These are phyloP conservation scores for Annulohypoxylon truncatum DNA, from an alignment of 2,329 filamentous ascomycete genomes.

Conservation along the genomic window DNA sequence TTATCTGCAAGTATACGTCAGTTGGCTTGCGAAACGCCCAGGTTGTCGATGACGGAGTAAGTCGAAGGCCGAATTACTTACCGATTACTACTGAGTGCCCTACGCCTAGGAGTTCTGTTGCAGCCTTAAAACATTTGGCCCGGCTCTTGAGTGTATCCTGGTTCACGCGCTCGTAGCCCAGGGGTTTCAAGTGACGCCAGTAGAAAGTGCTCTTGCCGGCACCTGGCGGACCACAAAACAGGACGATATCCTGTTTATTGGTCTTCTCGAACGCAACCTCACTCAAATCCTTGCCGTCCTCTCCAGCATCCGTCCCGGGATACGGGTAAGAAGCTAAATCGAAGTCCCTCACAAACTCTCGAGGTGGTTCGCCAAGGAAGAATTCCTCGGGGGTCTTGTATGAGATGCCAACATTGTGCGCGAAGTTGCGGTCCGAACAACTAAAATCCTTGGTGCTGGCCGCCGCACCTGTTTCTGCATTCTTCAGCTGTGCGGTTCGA, in stretches of 20 bases:
- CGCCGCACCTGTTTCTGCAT: constrained; percentile 46
- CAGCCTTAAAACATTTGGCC: constrained; percentile 77
- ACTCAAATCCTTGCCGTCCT: constrained; percentile 27
- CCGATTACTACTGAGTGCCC: constrained; percentile 81
- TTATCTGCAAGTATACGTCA: constrained; percentile 72
- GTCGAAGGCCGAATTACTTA: constrained; percentile 59
- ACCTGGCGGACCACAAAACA: constrained; percentile 90
- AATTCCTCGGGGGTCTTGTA: constrained; percentile 94
- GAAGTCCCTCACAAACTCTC: constrained; percentile 76
- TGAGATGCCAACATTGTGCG: constrained; percentile 81
- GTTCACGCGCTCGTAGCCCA: constrained; percentile 87
- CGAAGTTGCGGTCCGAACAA: constrained; percentile 81
- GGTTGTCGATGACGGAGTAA: background rate
- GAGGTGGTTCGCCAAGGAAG: constrained; percentile 76
- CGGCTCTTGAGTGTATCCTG: constrained; percentile 86
- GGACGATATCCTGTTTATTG: constrained; percentile 77
- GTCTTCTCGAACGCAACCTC: constrained; percentile 67
- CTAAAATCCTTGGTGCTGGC: constrained; percentile 68
- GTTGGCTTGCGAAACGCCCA: background rate
- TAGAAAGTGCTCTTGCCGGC: constrained; percentile 94
- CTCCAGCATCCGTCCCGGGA: constrained; percentile 37
- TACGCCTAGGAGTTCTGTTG: constrained; percentile 71
- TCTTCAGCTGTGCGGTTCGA: constrained; percentile 64
- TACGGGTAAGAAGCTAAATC: constrained; percentile 72
- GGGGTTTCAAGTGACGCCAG: constrained; percentile 78